Evolutionary conservation across 2,329 filamentous ascomycete genomes (phyloP), one percentile per base, ranked within the genome.

Genomic region (Tolypocladium paradoxum): DNA sequence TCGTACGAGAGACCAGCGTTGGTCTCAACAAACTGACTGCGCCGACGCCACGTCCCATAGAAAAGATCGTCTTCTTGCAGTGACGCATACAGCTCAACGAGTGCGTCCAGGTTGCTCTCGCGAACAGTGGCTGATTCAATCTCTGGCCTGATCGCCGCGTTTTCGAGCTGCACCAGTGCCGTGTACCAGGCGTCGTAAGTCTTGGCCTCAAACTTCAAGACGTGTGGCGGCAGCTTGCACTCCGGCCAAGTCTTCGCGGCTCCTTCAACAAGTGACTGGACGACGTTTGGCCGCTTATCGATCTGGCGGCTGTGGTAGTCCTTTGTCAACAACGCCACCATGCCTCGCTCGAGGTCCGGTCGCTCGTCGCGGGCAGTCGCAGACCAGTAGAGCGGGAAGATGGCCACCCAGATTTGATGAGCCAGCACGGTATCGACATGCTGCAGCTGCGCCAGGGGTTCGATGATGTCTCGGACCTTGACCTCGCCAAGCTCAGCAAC

Each of bases 181-280:
- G 90, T 91, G 66, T 99, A 99, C 95, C 93, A 99, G 0, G 87
- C 88, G 68, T 96, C 91, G 65, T 95, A 99, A 0, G 90, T 96
- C 67, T 88, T 89, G 22, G 90, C 92, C 53, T 95, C 81, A 61
- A 91, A 97, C 66, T 99, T 99, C 73, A 99, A 83, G 37, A 97
- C 90, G 64, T 99, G 93, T 0, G 93, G 90, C 7, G 93, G 93
- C 49, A 99, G 84, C 70, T 93, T 95, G 71, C 93, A 95, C 24
- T 88, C 81, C 0, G 93, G 92, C 72, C 81, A 88, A 2, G 91
- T 85, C 62, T 86, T 87, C 16, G 91, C 88, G 36, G 89, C 87
- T 40, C 90, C 93, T 62, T 95, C 88, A 6, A 99, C 78, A 54
- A 99, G 77, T 8, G 91, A 93, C 63, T 96, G 89, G 3, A 99